Base-by-base conservation (phyloP, 352 stramenopile genomes). In the Pythium oligandrum region DNA sequence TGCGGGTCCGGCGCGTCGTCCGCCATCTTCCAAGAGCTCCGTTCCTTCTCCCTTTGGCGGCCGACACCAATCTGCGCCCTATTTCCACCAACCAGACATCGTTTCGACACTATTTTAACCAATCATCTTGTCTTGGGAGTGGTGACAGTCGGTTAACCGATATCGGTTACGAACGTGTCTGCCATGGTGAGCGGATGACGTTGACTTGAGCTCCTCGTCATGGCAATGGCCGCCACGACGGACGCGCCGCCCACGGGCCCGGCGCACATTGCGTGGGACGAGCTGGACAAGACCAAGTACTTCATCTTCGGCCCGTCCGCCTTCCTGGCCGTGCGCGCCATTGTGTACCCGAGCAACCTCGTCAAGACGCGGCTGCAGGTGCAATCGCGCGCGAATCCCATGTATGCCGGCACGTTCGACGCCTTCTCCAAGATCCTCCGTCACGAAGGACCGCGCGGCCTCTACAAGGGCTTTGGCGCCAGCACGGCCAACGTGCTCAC, bases 331-430 rank as follows among this genome's bases (percentile, higher is more conserved):
- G 86, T 96, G 47, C 82, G 86, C 50, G 83, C 83, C 26, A 73
- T 77, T 55, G 84, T 93, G 66, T 93, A 96, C 66, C 86, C 86
- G 53, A 90, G 78, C 54, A 95, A 90, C 54, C 62, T 96, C 43
- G 83, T 96, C 38, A 96, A 96, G 69, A 96, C 86, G 52, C 81
- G 84, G 33, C 64, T 96, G 36, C 86, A 96, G 57, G 83, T 95
- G 53, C 85, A 95, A 64, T 91, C 81, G 44, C 71, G 72, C 10
- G 54, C 64, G 32, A 69, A 78, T 32, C 81, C 82, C 17, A 60
- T 92, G 9, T 95, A 95, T 72, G 67, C 53, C 7, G 86, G 86
- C 34, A 94, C 84, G 40, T 75, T 83, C 53, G 84, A 96, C 57
- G 86, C 86, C 12, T 92, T 96, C 63, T 61, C 74, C 53, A 90